Base-by-base conservation (phyloP, 2,329 filamentous ascomycete species). In the Penicillium concentricum region DNA sequence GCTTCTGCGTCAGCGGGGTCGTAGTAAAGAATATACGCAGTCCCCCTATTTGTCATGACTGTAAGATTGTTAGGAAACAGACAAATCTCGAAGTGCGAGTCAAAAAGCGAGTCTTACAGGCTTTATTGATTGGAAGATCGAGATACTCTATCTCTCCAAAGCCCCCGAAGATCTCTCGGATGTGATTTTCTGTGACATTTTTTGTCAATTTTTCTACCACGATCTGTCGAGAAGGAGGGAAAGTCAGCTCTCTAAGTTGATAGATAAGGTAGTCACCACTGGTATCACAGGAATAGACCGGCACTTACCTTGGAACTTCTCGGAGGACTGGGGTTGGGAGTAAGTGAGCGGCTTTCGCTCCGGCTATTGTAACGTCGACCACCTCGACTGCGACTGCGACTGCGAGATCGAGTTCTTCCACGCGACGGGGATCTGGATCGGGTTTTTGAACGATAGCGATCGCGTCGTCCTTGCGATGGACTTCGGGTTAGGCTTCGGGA, bases 151-250 rank as follows among this genome's bases (percentile, higher is more conserved):
- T 95, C 20, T 83, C 82, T 49, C 94, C 94, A 72, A 94, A 99
- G 37, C 85, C 83, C 47, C 90, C 89, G 71, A 99, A 99, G 58
- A 99, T 96, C 72, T 99, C 94, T 64, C 86, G 84, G 7, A 99
- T 79, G 69, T 99, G 94, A 18, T 84, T 84, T 72, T 93, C 90
- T 57, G 90, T 95, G 66, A 99, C 88, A 69, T 96, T 97, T 74
- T 95, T 96, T 4, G 93, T 96, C 69, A 99, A 82, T 61, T 95
- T 92, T 75, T 99, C 94, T 45, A 99, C 89, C 18, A 99, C 91
- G 71, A 99, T 92, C 90, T 44, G n/a, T 46, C 28, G 5, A 9
- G 18, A 12, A 32, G 5, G 26, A 20, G 10, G 5, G 1, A 13
- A 56, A 5, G 30, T 56, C 30, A 56, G 48, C 35, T 2, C 5